These are phyloP conservation scores for Rachicladosporium sp. DNA, from an alignment of 2,329 filamentous ascomycete species.

Conservation along the genomic window DNA sequence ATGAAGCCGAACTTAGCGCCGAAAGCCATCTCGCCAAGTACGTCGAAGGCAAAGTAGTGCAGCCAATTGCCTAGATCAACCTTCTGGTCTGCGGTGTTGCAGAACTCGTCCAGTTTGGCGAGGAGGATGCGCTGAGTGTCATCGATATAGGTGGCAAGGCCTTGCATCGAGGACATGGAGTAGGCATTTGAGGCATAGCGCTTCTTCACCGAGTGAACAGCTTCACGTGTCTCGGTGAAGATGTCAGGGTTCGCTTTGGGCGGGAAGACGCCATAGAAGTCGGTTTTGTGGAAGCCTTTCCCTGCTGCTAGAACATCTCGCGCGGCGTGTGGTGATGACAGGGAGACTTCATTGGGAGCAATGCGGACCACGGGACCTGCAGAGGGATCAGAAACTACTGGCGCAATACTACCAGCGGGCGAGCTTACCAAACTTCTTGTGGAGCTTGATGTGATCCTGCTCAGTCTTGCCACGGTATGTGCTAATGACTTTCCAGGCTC, in stretches of 20 bases:
- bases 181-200: constrained; percentile 66
- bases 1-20: constrained; percentile 64
- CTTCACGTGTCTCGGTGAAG: constrained; percentile 64
- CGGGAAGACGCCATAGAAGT: constrained; percentile 71
- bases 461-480: constrained; percentile 4
- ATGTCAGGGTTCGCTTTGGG: constrained; percentile 58
- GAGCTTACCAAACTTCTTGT: constrained; percentile 55
- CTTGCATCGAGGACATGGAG: constrained; percentile 62
- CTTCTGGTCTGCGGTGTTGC: constrained; percentile 25
- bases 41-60: constrained; percentile 72
- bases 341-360: constrained; percentile 62
- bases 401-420: neutral
- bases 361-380: constrained; percentile 47
- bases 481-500: constrained; percentile 16
- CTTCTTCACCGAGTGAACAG: constrained; percentile 62
- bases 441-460: constrained; percentile 51
- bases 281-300: constrained; percentile 20
- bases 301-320: constrained; percentile 55
- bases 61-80: constrained; percentile 51
- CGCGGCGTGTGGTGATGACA: constrained; percentile 59
- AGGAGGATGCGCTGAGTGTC: constrained; percentile 62
- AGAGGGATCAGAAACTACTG: too few species aligned
- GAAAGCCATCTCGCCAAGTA: constrained; percentile 67
- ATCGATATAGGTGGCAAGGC: constrained; percentile 71
- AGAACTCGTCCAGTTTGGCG: constrained; percentile 31